These are phyloP conservation scores for Emergomyces africanus DNA, from an alignment of 2,329 filamentous ascomycete genomes.

Conservation along the genomic window DNA sequence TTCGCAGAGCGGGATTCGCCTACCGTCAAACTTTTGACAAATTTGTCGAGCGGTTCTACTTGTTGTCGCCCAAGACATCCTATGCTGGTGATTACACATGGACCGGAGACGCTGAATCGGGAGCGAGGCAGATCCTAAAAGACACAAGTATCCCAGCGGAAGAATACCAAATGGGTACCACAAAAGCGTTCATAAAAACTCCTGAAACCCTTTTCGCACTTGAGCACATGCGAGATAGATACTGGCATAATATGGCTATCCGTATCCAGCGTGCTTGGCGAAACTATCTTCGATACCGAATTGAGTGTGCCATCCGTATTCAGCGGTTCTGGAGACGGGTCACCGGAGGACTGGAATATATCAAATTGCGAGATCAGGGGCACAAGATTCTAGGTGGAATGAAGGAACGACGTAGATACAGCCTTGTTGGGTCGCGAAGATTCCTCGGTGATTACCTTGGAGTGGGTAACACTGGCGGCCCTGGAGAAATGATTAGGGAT, in stretches of 20 bases:
- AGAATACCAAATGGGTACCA: slow-evolving; percentile 94
- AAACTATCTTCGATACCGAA: slow-evolving; percentile 84
- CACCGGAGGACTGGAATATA: slow-evolving; percentile 76
- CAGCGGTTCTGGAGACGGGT: slow-evolving; percentile 94
- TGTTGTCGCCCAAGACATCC: slow-evolving; percentile 84
- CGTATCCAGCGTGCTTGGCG: slow-evolving; percentile 96
- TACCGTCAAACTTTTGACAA: slow-evolving; percentile 97
- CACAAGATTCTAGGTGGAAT: slow-evolving; percentile 68
- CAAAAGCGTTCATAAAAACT: slow-evolving; percentile 96
- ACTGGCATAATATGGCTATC: slow-evolving; percentile 99
- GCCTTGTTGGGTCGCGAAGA: slow-evolving; percentile 76
- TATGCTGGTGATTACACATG: slow-evolving; percentile 97
- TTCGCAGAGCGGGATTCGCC: slow-evolving; percentile 89
- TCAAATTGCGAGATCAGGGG: slow-evolving; percentile 77
- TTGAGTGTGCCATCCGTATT: slow-evolving; percentile 84
- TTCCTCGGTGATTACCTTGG: slow-evolving; percentile 95
- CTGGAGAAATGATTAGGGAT: slow-evolving; percentile 66
- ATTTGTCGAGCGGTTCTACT: slow-evolving; percentile 93
- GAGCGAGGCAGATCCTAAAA: slow-evolving; percentile 83
- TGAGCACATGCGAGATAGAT: slow-evolving; percentile 93
- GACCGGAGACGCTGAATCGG: slow-evolving; percentile 76
- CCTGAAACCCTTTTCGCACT: slow-evolving; percentile 93
- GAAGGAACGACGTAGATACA: slow-evolving; percentile 86
- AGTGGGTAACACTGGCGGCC: slow-evolving; percentile 65
- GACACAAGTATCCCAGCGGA: slow-evolving; percentile 92